A percentile compares a stretch with the other conserved stretches of the same genome.
These are phyloP conservation scores for Ettlia oleoabundans DNA, from an alignment of 139 green algal genomes.

Conservation along the genomic window DNA sequence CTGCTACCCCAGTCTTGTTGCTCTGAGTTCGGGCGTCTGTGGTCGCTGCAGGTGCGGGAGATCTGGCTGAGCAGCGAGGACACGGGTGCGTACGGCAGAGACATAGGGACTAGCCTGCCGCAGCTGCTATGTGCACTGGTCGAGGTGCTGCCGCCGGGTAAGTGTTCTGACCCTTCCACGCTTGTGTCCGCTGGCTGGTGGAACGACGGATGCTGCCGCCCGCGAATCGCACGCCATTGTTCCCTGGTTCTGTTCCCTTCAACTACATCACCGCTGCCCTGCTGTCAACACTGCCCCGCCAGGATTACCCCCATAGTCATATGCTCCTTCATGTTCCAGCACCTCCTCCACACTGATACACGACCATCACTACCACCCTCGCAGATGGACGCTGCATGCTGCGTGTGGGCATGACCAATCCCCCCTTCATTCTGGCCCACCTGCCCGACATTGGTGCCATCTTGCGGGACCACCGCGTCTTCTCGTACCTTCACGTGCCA, in stretches of 20 bases:
- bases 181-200: no score
- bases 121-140: slow-evolving; percentile 72
- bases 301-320: no score
- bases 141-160: slow-evolving; percentile 67
- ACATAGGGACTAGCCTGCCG: slow-evolving; percentile 81
- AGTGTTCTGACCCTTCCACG: no score
- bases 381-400: slow-evolving; percentile 77
- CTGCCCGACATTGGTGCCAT: slow-evolving; percentile 67
- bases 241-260: no score
- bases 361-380: no score
- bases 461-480: slow-evolving; percentile 77
- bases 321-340: no score
- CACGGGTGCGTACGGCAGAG: slow-evolving; percentile 88
- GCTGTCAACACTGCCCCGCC: no score
- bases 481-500: slow-evolving; percentile 92
- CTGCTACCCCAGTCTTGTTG: not conserved
- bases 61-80: slow-evolving; percentile 95
- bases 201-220: no score
- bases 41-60: slow-evolving; percentile 71
- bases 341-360: no score
- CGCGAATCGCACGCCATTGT: not conserved
- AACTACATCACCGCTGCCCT: no score
- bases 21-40: no score
- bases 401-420: slow-evolving; percentile 95
- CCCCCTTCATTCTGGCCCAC: slow-evolving; percentile 93